phyloP scores from a whole-genome alignment of 345 rosid species.

The Bruguiera sexangula region DNA sequence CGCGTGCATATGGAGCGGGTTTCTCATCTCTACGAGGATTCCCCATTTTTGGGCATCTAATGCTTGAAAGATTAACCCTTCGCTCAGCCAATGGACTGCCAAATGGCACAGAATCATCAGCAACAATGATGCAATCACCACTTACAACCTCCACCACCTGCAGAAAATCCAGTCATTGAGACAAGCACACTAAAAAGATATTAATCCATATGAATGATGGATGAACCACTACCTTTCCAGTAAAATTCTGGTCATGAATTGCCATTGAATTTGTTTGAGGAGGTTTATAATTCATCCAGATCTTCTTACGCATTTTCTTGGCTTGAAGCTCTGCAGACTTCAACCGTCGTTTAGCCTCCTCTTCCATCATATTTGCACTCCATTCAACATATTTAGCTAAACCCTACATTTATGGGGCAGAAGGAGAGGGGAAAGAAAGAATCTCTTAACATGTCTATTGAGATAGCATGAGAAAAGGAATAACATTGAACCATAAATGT shows the following conservation, averaged over 20 bases:
- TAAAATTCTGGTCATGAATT: conserved; percentile 83
- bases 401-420: conserved; percentile 46
- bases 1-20: conserved; percentile 92
- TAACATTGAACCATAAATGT: too few species aligned
- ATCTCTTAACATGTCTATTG: too few species aligned
- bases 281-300: conserved; percentile 88
- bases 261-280: conserved; percentile 83
- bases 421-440: neutral
- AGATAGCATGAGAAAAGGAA: too few species aligned
- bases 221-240: conserved; percentile 61
- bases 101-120: conserved; percentile 82
- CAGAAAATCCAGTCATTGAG: conserved; percentile 13
- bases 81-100: conserved; percentile 87
- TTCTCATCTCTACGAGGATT: conserved; percentile 86
- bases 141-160: conserved; percentile 97
- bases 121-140: conserved; percentile 88
- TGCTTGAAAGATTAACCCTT: conserved; percentile 87
- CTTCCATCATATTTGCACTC: conserved; percentile 99
- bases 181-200: neutral
- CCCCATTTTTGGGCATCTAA: conserved; percentile 85
- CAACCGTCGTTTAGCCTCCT: conserved; percentile 67
- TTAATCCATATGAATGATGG: neutral
- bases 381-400: conserved; percentile 95
- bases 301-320: conserved; percentile 68
- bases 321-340: conserved; percentile 90